Conservation (phyloP, 164 flowering plant genomes). For the Liriodendron chinense region DNA sequence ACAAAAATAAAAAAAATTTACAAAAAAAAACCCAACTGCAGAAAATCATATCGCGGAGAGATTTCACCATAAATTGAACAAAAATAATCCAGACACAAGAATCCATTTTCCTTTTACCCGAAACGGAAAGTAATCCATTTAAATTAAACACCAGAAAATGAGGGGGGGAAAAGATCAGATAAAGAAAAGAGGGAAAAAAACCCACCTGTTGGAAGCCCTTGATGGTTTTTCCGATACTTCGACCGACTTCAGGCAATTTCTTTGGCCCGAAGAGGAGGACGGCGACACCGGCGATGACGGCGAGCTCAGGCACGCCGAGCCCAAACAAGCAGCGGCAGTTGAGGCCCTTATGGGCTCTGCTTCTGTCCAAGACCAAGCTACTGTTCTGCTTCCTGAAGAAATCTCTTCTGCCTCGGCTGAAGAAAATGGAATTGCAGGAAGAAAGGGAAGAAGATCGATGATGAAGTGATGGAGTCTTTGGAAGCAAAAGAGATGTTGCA, state of each 20-base stretch:
- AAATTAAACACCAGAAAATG: not conserved
- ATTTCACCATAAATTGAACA: not conserved
- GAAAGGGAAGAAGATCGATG: conserved; percentile 23
- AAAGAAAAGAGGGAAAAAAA: not conserved
- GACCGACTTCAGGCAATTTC: conserved; percentile 80
- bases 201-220: conserved; percentile 92
- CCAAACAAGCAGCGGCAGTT: conserved; percentile 69
- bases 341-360: conserved; percentile 32
- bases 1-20: no score
- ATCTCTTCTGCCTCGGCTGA: conserved; percentile 16
- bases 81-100: not conserved
- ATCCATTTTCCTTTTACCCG: not conserved
- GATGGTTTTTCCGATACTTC: conserved; percentile 80
- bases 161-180: not conserved
- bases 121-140: not conserved
- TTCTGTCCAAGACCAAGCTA: conserved; percentile 20
- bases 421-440: conserved; percentile 38
- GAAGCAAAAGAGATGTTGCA: not conserved
- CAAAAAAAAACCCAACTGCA: not conserved
- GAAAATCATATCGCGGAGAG: not conserved
- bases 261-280: conserved; percentile 85
- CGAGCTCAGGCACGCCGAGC: conserved; percentile 93
- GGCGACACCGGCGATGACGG: conserved; percentile 83
- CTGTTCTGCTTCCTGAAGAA: conserved; percentile 9
- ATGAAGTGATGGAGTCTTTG: not conserved